Evolutionary conservation across 192 early-diverging fungal species (phyloP).

Genomic region (Coemansia sp.): DNA sequence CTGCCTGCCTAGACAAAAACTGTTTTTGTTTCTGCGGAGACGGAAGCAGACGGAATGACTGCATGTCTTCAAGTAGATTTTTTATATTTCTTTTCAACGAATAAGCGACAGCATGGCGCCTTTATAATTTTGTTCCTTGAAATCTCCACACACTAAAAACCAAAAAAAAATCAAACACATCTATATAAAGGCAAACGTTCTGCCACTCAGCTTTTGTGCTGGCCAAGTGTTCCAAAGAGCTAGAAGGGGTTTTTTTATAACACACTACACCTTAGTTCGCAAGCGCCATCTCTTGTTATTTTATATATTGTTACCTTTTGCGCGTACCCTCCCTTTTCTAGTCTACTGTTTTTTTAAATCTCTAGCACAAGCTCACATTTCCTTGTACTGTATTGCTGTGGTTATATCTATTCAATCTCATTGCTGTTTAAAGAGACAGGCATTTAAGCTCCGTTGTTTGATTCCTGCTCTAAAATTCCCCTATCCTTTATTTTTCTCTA

Average conservation of each 20-base stretch:
- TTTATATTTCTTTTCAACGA: background rate
- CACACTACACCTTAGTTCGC: background rate
- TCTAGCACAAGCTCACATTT: background rate
- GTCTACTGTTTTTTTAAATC: background rate
- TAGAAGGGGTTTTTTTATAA: background rate
- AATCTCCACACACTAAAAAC: background rate
- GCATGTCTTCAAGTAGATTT: background rate
- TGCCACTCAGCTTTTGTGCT: background rate
- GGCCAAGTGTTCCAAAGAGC: background rate
- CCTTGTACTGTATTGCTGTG: background rate
- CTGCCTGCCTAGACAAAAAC: too few relatives aligned
- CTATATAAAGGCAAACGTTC: background rate
- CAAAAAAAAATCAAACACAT: background rate
- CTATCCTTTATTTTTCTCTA: background rate
- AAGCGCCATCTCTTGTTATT: background rate
- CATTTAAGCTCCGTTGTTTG: background rate
- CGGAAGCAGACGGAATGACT: background rate
- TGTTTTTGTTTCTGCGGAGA: background rate
- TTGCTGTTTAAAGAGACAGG: too few relatives aligned
- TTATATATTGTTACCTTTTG: background rate
- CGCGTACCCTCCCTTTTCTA: conserved; percentile 1
- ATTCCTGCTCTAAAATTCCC: background rate
- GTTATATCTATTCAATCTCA: background rate
- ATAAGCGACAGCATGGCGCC: background rate
- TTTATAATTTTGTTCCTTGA: background rate